Evolutionary conservation across 1,284 basidiomycete genomes (phyloP), one percentile per base, ranked within the genome.

Genomic region (Pyrrhoderma lamaoense): DNA sequence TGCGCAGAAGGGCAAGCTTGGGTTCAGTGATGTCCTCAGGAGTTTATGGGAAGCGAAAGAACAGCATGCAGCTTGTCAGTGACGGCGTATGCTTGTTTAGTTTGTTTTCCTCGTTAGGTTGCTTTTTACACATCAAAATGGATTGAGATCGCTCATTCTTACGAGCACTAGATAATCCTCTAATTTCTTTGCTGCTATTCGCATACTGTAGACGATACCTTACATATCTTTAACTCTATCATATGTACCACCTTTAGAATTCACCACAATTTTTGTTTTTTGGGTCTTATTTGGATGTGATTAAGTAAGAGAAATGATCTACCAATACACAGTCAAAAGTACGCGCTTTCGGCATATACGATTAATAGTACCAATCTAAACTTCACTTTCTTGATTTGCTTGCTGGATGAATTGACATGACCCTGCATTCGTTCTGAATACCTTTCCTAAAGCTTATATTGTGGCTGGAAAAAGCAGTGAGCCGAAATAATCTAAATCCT

Each of bases 11-110:
- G 92, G 92, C 46, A 90, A 91, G 67, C 70, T 82, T 49, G 92
- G 85, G 8, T 93, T 95, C 66, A 87, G 89, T 49, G 87, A 90
- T 65, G 90, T 95, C 22, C 68, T 95, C 57, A 73, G 82, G 60
- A 75, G 74, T 56, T 65, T 91, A 60, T 85, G 83, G 80, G 84
- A 89, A 59, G 72, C 67, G 47, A 69, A 75, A 58, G 67, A 76
- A 48, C 52, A 53, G 31, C 52, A 54, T 14, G 19, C 46, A 27
- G 42, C 21, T 31, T 37, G 37, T n/a, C 40, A 45, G 23, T 49
- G 18, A 38, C n/a, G n/a, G 34, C n/a, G 14, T 27, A 4, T 23
- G 16, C 14, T 16, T 37, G 16, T 52, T 45, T 43, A 27, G 25
- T 36, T 34, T 34, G 11, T 37, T 3, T 27, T 21, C 8, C 23